These are phyloP conservation scores for Eutrema salsugineum DNA, from an alignment of 441 rosid genomes.

Conservation along the genomic window DNA sequence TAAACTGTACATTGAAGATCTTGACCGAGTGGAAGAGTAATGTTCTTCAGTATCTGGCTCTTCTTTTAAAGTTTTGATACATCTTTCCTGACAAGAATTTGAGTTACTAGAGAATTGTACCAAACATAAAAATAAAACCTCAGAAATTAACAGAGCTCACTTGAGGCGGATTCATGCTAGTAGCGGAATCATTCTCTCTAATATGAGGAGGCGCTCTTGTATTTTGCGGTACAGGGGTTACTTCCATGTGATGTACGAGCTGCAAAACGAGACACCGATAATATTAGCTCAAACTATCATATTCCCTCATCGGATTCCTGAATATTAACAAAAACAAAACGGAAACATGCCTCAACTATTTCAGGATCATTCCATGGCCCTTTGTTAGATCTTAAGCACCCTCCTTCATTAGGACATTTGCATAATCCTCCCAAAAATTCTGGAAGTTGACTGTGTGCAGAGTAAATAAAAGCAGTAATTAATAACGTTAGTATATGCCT, in stretches of 20 bases:
- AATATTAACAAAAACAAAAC: neutral
- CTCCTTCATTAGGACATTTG: slow-evolving; percentile 77
- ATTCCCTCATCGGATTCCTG: slow-evolving; percentile 1
- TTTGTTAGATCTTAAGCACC: slow-evolving; percentile 86
- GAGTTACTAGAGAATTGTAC: slow-evolving; percentile 5
- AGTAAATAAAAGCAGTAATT: neutral
- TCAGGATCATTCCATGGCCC: slow-evolving; percentile 97
- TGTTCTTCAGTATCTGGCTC: slow-evolving; percentile 20
- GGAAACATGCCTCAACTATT: slow-evolving; percentile 65
- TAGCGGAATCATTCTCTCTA: slow-evolving; percentile 1
- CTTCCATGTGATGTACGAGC: slow-evolving; percentile 66
- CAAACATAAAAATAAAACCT: neutral
- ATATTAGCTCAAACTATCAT: slow-evolving; percentile 7
- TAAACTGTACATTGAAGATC: slow-evolving; percentile 17
- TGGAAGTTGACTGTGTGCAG: slow-evolving; percentile 77
- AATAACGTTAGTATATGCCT: neutral
- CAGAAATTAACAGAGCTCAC: neutral
- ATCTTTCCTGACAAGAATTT: slow-evolving; percentile 20
- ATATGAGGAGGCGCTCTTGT: slow-evolving; percentile 28
- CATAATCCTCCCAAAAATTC: slow-evolving; percentile 95
- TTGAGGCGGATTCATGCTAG: neutral
- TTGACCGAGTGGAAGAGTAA: slow-evolving; percentile 13
- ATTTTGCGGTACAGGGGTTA: slow-evolving; percentile 47
- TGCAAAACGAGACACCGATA: slow-evolving; percentile 17
- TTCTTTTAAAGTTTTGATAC: neutral